Evolutionary conservation across 1,284 basidiomycete genomes (phyloP), one percentile per base, ranked within the genome.

Genomic region (Puccinia triticina): DNA sequence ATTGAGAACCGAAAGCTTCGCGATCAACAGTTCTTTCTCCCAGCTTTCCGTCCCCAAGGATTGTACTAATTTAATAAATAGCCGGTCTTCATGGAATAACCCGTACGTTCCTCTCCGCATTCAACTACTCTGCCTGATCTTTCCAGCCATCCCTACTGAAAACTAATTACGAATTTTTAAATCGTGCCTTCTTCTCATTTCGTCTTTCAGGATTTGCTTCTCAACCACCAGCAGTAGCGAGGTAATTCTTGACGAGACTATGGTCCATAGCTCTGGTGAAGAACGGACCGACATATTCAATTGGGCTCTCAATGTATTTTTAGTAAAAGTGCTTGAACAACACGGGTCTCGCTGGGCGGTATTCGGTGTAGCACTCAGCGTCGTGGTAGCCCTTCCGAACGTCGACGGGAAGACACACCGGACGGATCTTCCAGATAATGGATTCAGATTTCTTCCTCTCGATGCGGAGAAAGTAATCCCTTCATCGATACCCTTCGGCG

Each of bases 361-460:
- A 66, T 43, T 66, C 64, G 23, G 21, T 66, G 64, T 66, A 8
- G 37, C 64, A 43, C 64, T 66, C 37, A 66, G 32, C 64, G 12
- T 43, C 7, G 34, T 66, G 32, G 29, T 32, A 37, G 32, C 64
- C 26, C 32, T 66, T 66, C 64, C 64, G 32, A 43, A 32, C 32
- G 64, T 43, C 29, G 16, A 37, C 29, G 74, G 55, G n/a, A 53
- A 59, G 32, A 57, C 32, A 26, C 40, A 76, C 29, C 74, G 74
- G 23, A 64, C 55, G 34, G 74, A 76, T 32, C 74, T 76, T 64
- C 74, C 74, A 26, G 74, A 76, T 61, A 76, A 76, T 23, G 74
- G 74, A 11, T 46, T 76, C 40, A 57, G 74, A 76, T 76, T 76
- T 64, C 55, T 76, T 2, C 74, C 74, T 61, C 3, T 10, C 21